These are phyloP conservation scores for Sordaria brevicollis DNA, from an alignment of 495 filamentous ascomycete species.

Conservation along the genomic window DNA sequence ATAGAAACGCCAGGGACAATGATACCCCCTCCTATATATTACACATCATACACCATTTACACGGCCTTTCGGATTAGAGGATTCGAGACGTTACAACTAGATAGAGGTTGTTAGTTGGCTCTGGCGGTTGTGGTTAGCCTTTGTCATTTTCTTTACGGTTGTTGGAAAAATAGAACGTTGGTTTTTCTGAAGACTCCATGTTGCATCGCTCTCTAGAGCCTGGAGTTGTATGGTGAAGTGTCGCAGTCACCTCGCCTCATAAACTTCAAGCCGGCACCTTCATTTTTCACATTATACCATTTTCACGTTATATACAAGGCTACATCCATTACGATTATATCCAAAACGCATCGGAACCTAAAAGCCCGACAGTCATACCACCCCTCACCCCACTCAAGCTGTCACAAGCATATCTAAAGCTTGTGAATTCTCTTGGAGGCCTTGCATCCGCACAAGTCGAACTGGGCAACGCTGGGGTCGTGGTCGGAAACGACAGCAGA, in stretches of 20 bases:
- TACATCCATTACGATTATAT: neutral
- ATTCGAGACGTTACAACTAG: neutral
- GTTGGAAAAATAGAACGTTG: neutral
- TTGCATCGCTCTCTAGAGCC: too few species aligned
- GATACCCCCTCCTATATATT: neutral
- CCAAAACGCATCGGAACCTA: neutral
- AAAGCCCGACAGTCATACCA: neutral
- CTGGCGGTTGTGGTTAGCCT: neutral
- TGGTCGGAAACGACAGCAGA: slow-evolving; percentile 44
- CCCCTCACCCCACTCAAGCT: neutral
- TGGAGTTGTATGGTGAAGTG: neutral
- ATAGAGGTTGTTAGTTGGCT: neutral
- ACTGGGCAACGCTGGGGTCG: slow-evolving; percentile 46
- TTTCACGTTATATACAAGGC: neutral
- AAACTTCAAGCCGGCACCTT: neutral
- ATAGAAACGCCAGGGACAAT: neutral
- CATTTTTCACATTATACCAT: neutral
- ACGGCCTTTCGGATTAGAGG: neutral
- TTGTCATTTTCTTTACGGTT: neutral
- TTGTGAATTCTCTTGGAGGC: neutral
- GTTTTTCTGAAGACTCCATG: neutral
- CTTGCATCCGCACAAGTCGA: slow-evolving; percentile 38
- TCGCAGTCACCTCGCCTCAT: neutral
- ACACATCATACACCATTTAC: neutral
- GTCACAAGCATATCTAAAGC: neutral